Percentiles rank a stretch among this genome's conserved stretches.
These are phyloP conservation scores for Avicennia marina DNA, from an alignment of 257 asterid species.

Conservation along the genomic window DNA sequence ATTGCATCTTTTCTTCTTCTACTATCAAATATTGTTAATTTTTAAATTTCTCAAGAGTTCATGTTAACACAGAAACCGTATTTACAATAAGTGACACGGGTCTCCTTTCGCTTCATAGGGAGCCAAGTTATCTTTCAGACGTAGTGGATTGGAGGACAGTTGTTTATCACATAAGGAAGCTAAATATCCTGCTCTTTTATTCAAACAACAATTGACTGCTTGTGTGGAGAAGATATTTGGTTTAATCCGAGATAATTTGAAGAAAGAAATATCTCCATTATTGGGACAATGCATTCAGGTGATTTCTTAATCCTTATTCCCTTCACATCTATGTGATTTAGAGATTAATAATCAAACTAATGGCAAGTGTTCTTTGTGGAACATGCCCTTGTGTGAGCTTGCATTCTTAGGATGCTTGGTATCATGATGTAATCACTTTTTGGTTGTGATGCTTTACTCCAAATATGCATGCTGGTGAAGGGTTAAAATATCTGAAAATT, in stretches of 20 bases:
- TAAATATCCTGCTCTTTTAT: constrained; percentile 81
- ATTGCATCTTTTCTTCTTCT: background rate
- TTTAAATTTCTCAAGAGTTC: background rate
- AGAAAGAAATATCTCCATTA: constrained; percentile 92
- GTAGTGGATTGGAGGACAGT: constrained; percentile 72
- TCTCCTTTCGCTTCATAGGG: constrained; percentile 40
- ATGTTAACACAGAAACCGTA: too few relatives aligned
- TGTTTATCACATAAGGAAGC: constrained; percentile 77
- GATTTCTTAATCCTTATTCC: constrained; percentile 11
- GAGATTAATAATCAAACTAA: background rate
- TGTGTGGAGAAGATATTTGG: constrained; percentile 97
- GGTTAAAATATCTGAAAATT: background rate
- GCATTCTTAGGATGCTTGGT: background rate
- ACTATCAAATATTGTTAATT: background rate
- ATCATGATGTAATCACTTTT: background rate
- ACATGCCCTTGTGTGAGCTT: background rate
- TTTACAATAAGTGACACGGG: too few relatives aligned
- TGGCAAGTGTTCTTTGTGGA: background rate
- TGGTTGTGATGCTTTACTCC: constrained; percentile 1
- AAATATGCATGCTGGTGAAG: background rate
- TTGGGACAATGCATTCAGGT: constrained; percentile 96
- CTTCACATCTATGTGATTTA: background rate
- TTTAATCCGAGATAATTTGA: constrained; percentile 90
- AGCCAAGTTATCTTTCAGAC: constrained; percentile 59
- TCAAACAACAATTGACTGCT: constrained; percentile 94